Evolutionary conservation across 2,329 filamentous ascomycete species (phyloP).

Genomic region (Talaromyces sp.): DNA sequence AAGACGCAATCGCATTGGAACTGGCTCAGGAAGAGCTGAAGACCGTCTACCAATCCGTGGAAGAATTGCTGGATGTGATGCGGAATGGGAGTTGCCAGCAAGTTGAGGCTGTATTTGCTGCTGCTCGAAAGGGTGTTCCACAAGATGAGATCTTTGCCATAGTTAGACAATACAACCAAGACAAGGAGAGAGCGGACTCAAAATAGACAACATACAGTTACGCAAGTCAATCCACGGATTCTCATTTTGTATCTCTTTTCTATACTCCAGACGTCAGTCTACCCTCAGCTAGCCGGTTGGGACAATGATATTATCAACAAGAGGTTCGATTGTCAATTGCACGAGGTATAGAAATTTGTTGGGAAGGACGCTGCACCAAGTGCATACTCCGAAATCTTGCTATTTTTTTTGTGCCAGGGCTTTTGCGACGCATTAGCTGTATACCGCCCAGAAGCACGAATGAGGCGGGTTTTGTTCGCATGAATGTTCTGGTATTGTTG

Average conservation of each 20-base stretch:
- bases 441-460: not conserved
- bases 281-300: too few species aligned
- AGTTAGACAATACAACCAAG: not conserved
- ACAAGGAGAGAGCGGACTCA: too few species aligned
- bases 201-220: not conserved
- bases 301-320: not conserved
- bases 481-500: not conserved
- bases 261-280: not conserved
- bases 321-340: not conserved
- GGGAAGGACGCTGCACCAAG: not conserved
- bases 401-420: too few species aligned
- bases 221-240: not conserved
- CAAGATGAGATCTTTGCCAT: constrained; percentile 1
- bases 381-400: not conserved
- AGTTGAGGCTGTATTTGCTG: too few species aligned
- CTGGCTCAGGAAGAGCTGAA: not conserved
- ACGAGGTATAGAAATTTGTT: not conserved
- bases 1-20: too few species aligned
- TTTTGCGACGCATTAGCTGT: not conserved
- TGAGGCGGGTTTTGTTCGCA: not conserved
- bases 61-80: too few species aligned
- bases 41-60: too few species aligned
- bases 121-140: not conserved
- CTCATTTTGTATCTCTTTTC: not conserved
- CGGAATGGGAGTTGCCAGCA: not conserved